These are phyloP conservation scores for Aspergillus bombycis DNA, from an alignment of 2,329 filamentous ascomycete species.

Conservation along the genomic window DNA sequence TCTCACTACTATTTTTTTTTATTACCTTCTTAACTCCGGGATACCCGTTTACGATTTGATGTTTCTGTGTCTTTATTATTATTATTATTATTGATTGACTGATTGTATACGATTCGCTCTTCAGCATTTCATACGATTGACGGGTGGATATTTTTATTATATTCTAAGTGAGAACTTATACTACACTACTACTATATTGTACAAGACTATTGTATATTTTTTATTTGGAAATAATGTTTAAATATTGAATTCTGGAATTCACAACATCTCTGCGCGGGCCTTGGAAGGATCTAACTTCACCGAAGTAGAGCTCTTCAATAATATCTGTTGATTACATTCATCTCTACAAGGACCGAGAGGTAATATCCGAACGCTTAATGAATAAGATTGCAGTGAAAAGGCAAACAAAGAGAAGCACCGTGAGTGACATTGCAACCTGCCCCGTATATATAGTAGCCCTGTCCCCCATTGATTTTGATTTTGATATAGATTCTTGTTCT, in stretches of 20 bases:
- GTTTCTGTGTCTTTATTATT: constrained; percentile 1
- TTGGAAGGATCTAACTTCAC: neutral
- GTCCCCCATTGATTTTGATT: neutral
- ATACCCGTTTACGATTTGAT: constrained; percentile 6
- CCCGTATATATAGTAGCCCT: neutral
- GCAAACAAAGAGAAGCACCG: neutral
- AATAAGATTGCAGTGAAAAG: neutral
- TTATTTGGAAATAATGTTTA: neutral
- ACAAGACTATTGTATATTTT: neutral
- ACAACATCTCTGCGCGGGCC: neutral
- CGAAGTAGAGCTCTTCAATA: neutral
- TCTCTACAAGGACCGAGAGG: neutral
- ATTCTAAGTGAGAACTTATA: neutral
- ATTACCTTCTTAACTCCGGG: constrained; percentile 3
- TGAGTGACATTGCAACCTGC: neutral
- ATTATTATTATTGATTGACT: constrained; percentile 1
- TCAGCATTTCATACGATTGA: constrained; percentile 3
- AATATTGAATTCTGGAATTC: neutral
- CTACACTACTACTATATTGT: neutral
- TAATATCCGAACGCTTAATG: neutral
- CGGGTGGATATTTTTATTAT: neutral
- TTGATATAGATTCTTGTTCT: too few relatives aligned
- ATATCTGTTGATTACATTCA: neutral
- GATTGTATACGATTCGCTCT: neutral
- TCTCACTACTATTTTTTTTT: neutral